Evolutionary conservation across 139 green algal genomes (phyloP).

Genomic region (Asterochloris erici): DNA sequence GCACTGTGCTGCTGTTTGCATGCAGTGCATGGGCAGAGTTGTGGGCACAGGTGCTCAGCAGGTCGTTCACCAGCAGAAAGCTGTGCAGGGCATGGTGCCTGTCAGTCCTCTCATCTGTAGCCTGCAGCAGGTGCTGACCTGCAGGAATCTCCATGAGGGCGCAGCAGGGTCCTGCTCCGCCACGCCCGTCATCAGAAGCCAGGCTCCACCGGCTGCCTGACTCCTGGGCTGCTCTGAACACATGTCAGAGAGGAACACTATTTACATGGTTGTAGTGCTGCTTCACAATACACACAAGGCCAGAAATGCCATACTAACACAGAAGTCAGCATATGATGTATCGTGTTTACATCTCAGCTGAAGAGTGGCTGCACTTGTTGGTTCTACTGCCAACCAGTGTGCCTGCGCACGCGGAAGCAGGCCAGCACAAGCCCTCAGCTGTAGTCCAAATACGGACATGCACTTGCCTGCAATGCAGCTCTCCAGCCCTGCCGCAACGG

Average conservation of each 20-base stretch:
- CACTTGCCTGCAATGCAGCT: constrained; percentile 13
- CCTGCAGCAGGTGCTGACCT: constrained; percentile 23
- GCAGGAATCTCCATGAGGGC: constrained; percentile 71
- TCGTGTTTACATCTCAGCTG: too few relatives aligned
- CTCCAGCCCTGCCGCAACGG: constrained; percentile 25
- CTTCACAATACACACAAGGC: too few relatives aligned
- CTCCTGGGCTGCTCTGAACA: too few relatives aligned
- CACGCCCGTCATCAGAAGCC: constrained; percentile 61
- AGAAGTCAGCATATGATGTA: too few relatives aligned
- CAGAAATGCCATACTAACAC: too few relatives aligned
- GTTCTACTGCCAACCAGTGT: background rate
- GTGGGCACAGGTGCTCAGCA: background rate
- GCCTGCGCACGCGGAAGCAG: too few relatives aligned
- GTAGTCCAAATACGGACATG: background rate
- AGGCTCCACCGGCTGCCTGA: constrained; percentile 38
- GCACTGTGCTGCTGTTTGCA: too few relatives aligned
- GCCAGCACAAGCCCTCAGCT: background rate
- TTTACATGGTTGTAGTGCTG: too few relatives aligned
- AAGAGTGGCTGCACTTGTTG: background rate
- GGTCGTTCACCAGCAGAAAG: background rate
- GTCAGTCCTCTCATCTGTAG: background rate
- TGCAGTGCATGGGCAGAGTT: background rate
- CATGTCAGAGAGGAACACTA: too few relatives aligned
- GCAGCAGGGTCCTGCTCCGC: constrained; percentile 48
- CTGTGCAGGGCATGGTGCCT: background rate